Base-by-base conservation (phyloP, 108 stramenopile species). In the Skeletonema grethae region DNA sequence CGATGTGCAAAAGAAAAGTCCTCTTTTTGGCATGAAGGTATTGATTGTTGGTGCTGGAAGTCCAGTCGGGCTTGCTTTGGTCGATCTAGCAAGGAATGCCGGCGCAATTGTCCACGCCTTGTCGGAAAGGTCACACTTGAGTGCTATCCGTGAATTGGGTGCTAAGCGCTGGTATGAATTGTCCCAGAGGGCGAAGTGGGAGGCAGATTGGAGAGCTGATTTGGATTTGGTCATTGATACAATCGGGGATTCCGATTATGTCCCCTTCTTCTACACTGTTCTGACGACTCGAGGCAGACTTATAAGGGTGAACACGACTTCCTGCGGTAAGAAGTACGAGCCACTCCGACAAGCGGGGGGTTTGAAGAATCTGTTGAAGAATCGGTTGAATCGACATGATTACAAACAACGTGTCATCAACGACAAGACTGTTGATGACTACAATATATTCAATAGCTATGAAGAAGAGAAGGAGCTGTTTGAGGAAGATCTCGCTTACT, bases 1-100 rank as follows among this genome's bases (percentile, higher is more conserved):
- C 15, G 41, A 3, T n/a, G 41, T 15, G 41, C 41, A 15, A 72
- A 7, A 63, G 69, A 9, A 63, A 67, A n/a, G 50, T 22, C 72
- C 86, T 2, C 67, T 94, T 11, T 63, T 63, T 36, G 88, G 84
- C 22, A 83, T 82, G 48, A 82, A 81, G 20, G 82, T 94, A 20
- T 57, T 94, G 25, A 64, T 94, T 35, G 63, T 87, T 63, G 88
- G 89, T 25, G 93, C 85, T 0, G 77, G 73, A 15, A 78, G 87
- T 4, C 66, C 75, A 10, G 57, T 84, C 18, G 86, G 90, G 5
- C 65, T 77, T 29, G 93, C 93, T 18, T 20, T 86, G 16, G 81
- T 88, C 41, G 89, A 94, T 56, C 65, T 91, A 0, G 79, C 85
- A 2, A 50, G 57, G 13, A 78, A 75, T 16, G 88, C 75, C 10